Base-by-base conservation (phyloP, 129 eudicot species). In the Chrysanthemum seticuspe region DNA sequence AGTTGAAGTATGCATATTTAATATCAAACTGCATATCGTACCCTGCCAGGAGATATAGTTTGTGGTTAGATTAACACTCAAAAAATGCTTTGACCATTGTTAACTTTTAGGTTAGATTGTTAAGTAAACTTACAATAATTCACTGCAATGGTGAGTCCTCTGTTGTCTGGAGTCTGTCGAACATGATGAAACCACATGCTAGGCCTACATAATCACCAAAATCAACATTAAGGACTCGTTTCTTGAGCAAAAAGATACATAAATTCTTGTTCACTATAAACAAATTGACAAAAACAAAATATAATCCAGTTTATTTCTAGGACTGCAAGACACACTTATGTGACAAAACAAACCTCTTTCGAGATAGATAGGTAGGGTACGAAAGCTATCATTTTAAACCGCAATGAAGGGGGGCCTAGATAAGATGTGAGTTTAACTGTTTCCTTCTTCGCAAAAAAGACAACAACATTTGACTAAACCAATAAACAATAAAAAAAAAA, bases 161-260 rank as follows among this genome's bases (percentile, higher is more conserved):
- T 67, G 44, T 61, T 79, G 54, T 87, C 91, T 45, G 96, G 91
- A 77, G 81, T 83, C 81, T 94, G 99, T 70, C 87, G 82, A 61
- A 94, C 99, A 74, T 94, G 95, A 83, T 94, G 99, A 81, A 90
- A 94, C 99, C 99, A 94, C 99, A 94, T 88, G 78, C 99, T 94
- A 2, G 99, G 99, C 97, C 99, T 94, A 82, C 88, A 88, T 13
- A 73, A 83, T 53, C 65, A 70, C 52, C 81, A 70, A 62, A 62
- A 13, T 60, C 69, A 61, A 69, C 12, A 21, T 19, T 69, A 47
- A 60, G 4, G 19, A 18, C 65, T 10, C 2, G 3, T 70, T 15
- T 70, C 31, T 69, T 53, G 29, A 48, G 2, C 58, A 53, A 14
- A 14, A 53, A 14, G 47, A 40, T 40, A 7, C 9, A 40, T 40